These are phyloP conservation scores for Candida fluviatilis DNA, from an alignment of 805 yeast genomes.

Conservation along the genomic window DNA sequence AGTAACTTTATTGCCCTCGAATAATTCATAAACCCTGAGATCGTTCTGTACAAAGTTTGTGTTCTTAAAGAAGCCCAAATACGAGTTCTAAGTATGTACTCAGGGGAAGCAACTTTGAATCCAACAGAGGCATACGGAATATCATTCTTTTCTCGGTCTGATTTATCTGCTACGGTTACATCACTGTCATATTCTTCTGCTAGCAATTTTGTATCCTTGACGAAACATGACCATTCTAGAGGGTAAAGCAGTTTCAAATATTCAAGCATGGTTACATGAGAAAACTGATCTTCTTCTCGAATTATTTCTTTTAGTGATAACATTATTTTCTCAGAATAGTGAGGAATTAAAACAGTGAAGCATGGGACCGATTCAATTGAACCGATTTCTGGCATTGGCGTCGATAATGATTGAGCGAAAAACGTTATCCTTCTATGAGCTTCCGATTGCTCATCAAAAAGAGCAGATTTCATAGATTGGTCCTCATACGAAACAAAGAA, in stretches of 20 bases:
- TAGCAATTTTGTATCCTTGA: slow-evolving; percentile 89
- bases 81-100: slow-evolving; percentile 91
- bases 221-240: slow-evolving; percentile 96
- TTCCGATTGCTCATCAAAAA: slow-evolving; percentile 62
- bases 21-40: slow-evolving; percentile 97
- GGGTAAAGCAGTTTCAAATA: slow-evolving; percentile 94
- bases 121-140: slow-evolving; percentile 95
- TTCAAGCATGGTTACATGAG: slow-evolving; percentile 90
- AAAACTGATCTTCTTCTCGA: slow-evolving; percentile 94
- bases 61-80: slow-evolving; percentile 98
- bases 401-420: slow-evolving; percentile 85
- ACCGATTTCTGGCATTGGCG: slow-evolving; percentile 74
- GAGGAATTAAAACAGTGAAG: slow-evolving; percentile 89
- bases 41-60: slow-evolving; percentile 94
- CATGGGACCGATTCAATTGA: slow-evolving; percentile 71
- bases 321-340: slow-evolving; percentile 90
- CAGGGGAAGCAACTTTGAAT: slow-evolving; percentile 96
- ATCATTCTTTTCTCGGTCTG: slow-evolving; percentile 59
- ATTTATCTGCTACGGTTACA: slow-evolving; percentile 11
- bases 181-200: slow-evolving; percentile 82
- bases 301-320: slow-evolving; percentile 93
- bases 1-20: slow-evolving; percentile 92
- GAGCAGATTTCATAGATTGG: slow-evolving; percentile 53
- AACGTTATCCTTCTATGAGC: slow-evolving; percentile 82
- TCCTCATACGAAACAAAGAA: slow-evolving; percentile 85